Evolutionary conservation across 352 stramenopile species (phyloP).

Genomic region (Pythium sp.): DNA sequence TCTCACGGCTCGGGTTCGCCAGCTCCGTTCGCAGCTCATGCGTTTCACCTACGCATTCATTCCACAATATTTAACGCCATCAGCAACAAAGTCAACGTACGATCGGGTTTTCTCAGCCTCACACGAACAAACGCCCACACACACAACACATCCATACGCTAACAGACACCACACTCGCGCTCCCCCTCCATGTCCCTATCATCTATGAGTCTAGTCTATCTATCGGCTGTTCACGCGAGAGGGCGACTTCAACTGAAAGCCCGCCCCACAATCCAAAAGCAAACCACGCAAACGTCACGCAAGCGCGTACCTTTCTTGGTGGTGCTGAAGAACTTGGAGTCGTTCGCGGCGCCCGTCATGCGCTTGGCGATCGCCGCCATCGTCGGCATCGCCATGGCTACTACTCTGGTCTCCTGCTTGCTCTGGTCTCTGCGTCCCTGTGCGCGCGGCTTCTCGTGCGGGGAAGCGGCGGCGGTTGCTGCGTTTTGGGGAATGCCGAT

Average conservation of each 20-base stretch:
- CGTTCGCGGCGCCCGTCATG: slow-evolving; percentile 90
- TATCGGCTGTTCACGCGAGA: not conserved
- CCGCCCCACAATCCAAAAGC: not conserved
- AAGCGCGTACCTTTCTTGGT: slow-evolving; percentile 91
- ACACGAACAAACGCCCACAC: not conserved
- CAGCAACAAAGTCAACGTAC: not conserved
- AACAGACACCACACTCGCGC: not conserved
- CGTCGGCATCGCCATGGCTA: slow-evolving; percentile 77
- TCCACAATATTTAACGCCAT: not conserved
- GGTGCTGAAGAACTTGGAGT: slow-evolving; percentile 99
- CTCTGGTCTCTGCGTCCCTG: not conserved
- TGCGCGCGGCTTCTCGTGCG: not conserved
- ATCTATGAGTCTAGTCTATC: not conserved
- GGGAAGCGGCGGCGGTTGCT: not conserved
- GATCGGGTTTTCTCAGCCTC: not conserved
- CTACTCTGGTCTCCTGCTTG: not conserved
- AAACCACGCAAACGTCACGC: not conserved
- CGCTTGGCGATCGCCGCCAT: slow-evolving; percentile 87
- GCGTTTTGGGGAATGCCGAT: not conserved
- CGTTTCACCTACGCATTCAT: slow-evolving; percentile 78
- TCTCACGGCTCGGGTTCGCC: slow-evolving; percentile 94
- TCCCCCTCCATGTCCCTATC: not conserved
- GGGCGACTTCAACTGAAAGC: not conserved
- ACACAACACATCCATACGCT: not conserved
- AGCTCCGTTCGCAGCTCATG: slow-evolving; percentile 98